A percentile compares a stretch with the other conserved stretches of the same genome.
phyloP scores from a whole-genome alignment of 2,329 filamentous ascomycete species.

The Colletotrichum kahawae region DNA sequence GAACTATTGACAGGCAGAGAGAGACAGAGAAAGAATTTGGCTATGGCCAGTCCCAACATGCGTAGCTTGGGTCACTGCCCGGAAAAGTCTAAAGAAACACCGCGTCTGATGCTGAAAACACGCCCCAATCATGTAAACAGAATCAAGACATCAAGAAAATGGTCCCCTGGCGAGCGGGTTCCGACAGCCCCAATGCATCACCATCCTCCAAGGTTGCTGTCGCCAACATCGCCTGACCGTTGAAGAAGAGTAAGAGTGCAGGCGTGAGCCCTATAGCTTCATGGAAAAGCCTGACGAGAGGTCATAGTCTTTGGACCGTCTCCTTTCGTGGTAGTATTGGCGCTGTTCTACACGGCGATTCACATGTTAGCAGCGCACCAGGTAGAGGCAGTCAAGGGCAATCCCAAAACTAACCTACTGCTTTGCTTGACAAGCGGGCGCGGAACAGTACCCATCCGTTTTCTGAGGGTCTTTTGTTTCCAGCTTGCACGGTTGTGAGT shows the following conservation, averaged over 20 bases:
- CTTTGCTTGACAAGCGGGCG: constrained; percentile 6
- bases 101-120: not conserved
- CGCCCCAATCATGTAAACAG: not conserved
- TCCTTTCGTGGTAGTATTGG: not conserved
- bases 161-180: not conserved
- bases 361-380: not conserved
- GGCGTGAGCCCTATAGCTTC: not conserved
- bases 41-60: not conserved
- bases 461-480: not conserved
- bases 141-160: not conserved
- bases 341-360: not conserved
- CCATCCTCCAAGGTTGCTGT: not conserved
- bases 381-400: not conserved
- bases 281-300: not conserved
- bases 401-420: constrained; percentile 20
- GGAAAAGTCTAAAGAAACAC: constrained; percentile 1
- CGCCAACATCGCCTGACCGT: not conserved
- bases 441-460: not conserved
- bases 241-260: not conserved
- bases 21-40: not conserved
- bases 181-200: not conserved
- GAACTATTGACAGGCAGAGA: not conserved
- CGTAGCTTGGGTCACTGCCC: not conserved
- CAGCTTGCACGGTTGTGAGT: not conserved
- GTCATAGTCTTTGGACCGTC: not conserved